Conservation (phyloP, 1,139 yeast species). For the Candida anutae region DNA sequence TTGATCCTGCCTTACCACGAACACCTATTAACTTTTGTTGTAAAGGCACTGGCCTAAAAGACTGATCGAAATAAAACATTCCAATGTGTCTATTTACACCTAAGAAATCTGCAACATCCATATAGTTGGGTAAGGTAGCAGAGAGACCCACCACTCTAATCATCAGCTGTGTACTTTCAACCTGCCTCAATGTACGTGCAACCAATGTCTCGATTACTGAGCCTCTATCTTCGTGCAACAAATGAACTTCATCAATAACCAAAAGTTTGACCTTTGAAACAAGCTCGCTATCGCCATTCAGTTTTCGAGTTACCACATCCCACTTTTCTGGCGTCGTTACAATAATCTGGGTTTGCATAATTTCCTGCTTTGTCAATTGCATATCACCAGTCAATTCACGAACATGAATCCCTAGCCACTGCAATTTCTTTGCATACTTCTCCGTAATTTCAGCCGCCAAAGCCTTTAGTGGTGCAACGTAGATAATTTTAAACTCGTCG, state of each 20-base stretch:
- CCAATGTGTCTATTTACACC: slow-evolving; percentile 88
- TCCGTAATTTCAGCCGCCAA: slow-evolving; percentile 96
- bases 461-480: slow-evolving; percentile 95
- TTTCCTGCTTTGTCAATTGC: slow-evolving; percentile 83
- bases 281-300: slow-evolving; percentile 75
- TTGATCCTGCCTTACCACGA: slow-evolving; percentile 66
- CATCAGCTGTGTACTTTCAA: slow-evolving; percentile 89
- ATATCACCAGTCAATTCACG: slow-evolving; percentile 95
- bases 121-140: slow-evolving; percentile 89
- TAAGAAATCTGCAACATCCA: slow-evolving; percentile 92
- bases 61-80: slow-evolving; percentile 87
- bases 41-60: slow-evolving; percentile 90
- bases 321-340: slow-evolving; percentile 98
- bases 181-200: slow-evolving; percentile 91
- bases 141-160: slow-evolving; percentile 94
- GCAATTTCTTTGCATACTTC: slow-evolving; percentile 69
- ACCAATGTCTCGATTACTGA: slow-evolving; percentile 94
- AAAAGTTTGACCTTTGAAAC: slow-evolving; percentile 78
- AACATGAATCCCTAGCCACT: slow-evolving; percentile 80
- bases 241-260: slow-evolving; percentile 93
- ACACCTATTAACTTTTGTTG: slow-evolving; percentile 87
- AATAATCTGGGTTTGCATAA: slow-evolving; percentile 76
- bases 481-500: slow-evolving; percentile 82
- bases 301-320: slow-evolving; percentile 97
- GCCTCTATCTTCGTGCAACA: slow-evolving; percentile 96